phyloP scores from a whole-genome alignment of 306 rosid genomes.

The Benincasa hispida region DNA sequence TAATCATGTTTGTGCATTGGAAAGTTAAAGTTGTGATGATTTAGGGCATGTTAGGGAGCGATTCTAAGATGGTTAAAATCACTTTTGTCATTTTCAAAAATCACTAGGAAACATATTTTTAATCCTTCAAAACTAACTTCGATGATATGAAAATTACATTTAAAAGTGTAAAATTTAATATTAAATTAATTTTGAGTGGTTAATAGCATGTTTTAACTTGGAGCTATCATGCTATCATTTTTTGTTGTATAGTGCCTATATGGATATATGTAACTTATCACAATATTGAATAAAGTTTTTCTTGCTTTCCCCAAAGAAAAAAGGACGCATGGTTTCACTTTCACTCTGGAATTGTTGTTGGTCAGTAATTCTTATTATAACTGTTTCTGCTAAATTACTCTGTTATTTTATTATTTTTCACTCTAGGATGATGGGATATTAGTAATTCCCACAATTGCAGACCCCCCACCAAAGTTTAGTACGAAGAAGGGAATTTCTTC shows the following conservation, averaged over 20 bases:
- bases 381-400: neutral
- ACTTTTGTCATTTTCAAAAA: too few relatives aligned
- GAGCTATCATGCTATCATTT: neutral
- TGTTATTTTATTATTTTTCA: neutral
- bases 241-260: neutral
- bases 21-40: neutral
- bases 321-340: neutral
- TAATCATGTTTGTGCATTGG: neutral
- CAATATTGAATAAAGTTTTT: neutral
- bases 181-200: too few relatives aligned
- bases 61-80: too few relatives aligned
- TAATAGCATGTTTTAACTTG: too few relatives aligned
- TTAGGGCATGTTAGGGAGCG: too few relatives aligned
- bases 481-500: conserved; percentile 14
- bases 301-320: neutral
- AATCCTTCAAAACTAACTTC: too few relatives aligned
- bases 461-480: conserved; percentile 23
- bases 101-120: too few relatives aligned
- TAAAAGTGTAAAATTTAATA: too few relatives aligned
- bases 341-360: neutral
- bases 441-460: conserved; percentile 31
- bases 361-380: neutral
- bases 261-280: neutral
- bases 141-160: too few relatives aligned
- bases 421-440: conserved; percentile 34